Evolutionary conservation across 129 eudicot species (phyloP).

Genomic region (Glebionis coronaria): DNA sequence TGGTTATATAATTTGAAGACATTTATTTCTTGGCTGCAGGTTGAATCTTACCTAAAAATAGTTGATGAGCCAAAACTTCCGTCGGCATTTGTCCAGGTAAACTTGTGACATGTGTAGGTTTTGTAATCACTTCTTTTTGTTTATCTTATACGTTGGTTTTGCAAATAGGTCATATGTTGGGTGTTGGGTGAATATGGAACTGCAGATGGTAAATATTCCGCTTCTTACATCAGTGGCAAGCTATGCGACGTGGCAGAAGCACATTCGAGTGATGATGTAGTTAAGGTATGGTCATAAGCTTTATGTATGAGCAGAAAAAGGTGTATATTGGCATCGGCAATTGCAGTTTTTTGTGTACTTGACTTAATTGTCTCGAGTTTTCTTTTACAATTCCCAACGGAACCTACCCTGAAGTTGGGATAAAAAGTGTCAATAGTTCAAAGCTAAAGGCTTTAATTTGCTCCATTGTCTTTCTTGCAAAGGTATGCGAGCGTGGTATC

Average conservation of each 20-base stretch:
- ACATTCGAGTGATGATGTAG: constrained; percentile 85
- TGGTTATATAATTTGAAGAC: constrained; percentile 7
- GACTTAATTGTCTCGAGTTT: background rate
- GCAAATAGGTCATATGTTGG: constrained; percentile 92
- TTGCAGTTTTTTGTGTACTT: constrained; percentile 7
- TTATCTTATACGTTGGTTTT: constrained; percentile 13
- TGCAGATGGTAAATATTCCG: constrained; percentile 92
- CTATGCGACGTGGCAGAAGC: constrained; percentile 97
- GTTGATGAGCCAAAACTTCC: constrained; percentile 97
- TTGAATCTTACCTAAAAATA: constrained; percentile 82
- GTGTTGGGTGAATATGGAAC: constrained; percentile 99
- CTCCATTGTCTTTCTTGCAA: no score
- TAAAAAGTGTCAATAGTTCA: no score
- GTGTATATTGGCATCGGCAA: constrained; percentile 1
- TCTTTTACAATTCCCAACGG: background rate
- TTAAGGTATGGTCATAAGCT: constrained; percentile 55
- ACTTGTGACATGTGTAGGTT: constrained; percentile 4
- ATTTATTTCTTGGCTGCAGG: constrained; percentile 49
- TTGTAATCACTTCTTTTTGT: background rate
- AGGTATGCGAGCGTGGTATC: background rate
- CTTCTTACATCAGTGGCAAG: constrained; percentile 89
- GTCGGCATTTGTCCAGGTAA: constrained; percentile 91
- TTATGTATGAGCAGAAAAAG: background rate
- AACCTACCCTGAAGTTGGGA: no score
- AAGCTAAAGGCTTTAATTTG: no score